A percentile compares a stretch with the other conserved stretches of the same genome.
Conservation (phyloP, 148 eudicot genomes). For the Rhododendron williamsianum region DNA sequence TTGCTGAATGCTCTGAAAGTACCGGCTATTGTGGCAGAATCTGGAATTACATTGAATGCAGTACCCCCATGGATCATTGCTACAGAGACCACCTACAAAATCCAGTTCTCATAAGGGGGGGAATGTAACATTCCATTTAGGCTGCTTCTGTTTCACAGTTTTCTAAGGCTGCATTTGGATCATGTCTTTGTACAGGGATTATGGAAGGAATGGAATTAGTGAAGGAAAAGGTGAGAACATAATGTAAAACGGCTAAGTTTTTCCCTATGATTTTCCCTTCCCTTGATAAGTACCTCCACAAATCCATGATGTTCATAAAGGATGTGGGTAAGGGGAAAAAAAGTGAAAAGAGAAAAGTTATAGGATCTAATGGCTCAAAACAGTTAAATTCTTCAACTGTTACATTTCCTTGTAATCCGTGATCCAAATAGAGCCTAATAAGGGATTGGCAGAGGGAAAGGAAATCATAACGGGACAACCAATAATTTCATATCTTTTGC, state of each 20-base stretch:
- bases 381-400: neutral
- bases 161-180: neutral
- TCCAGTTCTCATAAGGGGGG: neutral
- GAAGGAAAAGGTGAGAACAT: neutral
- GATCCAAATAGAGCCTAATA: neutral
- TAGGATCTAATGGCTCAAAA: neutral
- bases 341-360: neutral
- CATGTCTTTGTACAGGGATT: neutral
- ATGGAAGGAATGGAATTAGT: neutral
- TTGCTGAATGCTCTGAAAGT: conserved; percentile 42
- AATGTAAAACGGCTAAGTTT: neutral
- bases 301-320: neutral
- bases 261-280: neutral
- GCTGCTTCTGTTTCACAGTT: neutral
- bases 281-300: neutral
- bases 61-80: conserved; percentile 30
- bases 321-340: neutral
- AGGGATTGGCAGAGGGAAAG: neutral
- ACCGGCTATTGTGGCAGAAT: conserved; percentile 25
- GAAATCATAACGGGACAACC: neutral
- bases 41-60: conserved; percentile 23
- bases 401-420: neutral
- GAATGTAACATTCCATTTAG: neutral
- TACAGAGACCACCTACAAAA: conserved; percentile 35
- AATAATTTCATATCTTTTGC: neutral